Evolutionary conservation across 116 monocot species (phyloP).

Genomic region (Iris pallida): DNA sequence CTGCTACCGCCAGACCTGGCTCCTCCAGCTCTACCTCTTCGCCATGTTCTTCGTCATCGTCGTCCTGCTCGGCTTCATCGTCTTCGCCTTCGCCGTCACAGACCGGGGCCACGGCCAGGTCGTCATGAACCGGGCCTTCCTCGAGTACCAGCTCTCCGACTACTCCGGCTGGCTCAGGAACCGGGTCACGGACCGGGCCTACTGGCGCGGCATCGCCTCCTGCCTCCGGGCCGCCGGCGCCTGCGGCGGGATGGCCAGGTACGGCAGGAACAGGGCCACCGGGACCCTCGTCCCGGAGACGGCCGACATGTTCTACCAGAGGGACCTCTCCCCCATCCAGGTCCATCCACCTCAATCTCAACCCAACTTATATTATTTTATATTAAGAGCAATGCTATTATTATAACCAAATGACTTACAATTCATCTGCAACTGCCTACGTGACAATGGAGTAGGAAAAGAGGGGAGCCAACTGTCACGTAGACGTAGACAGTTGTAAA

Average conservation of each 20-base stretch:
- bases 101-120: conserved; percentile 32
- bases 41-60: conserved; percentile 56
- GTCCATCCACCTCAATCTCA: background rate
- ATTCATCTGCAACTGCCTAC: conserved; percentile 7
- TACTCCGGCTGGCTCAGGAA: conserved; percentile 54
- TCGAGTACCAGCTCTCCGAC: conserved; percentile 63
- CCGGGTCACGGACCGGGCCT: background rate
- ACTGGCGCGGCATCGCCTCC: conserved; percentile 8
- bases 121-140: conserved; percentile 40
- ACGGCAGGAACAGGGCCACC: conserved; percentile 14
- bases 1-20: conserved; percentile 51
- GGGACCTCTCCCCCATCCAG: conserved; percentile 42
- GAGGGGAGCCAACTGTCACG: no score
- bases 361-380: background rate
- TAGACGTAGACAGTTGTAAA: no score
- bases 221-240: conserved; percentile 8
- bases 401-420: conserved; percentile 1
- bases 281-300: conserved; percentile 29
- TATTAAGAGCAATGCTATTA: no score
- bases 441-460: no score
- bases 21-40: conserved; percentile 53
- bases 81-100: conserved; percentile 59
- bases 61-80: conserved; percentile 32
- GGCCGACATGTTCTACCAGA: conserved; percentile 29
- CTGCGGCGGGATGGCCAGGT: conserved; percentile 6